Conservation (phyloP, 352 stramenopile genomes). For the Poterioochromonas sp. region DNA sequence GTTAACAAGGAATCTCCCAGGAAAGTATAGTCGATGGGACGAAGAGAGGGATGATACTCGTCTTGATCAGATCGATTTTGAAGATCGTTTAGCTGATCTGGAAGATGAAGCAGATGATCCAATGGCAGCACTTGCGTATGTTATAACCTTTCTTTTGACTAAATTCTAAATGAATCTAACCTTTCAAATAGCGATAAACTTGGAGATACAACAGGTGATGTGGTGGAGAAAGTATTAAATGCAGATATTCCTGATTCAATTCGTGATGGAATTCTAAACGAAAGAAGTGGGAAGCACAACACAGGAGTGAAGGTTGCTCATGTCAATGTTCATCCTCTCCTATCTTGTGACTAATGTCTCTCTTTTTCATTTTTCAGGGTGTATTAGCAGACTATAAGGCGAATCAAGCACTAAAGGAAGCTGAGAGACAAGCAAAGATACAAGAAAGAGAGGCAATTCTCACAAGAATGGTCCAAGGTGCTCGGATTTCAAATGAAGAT, state of each 20-base stretch:
- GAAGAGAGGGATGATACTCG: neutral
- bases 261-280: neutral
- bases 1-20: neutral
- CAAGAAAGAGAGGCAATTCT: neutral
- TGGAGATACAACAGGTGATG: too few species aligned
- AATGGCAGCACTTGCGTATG: too few species aligned
- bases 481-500: neutral
- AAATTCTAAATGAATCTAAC: too few species aligned
- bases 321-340: too few species aligned
- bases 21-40: neutral
- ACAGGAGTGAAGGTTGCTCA: neutral
- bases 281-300: neutral
- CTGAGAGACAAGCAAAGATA: neutral
- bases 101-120: too few species aligned
- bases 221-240: neutral
- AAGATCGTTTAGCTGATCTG: too few species aligned
- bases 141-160: too few species aligned
- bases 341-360: too few species aligned
- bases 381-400: neutral
- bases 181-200: too few species aligned
- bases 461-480: neutral
- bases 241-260: neutral
- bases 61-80: too few species aligned
- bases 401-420: neutral
- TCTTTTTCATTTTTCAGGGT: too few species aligned